Percentiles rank a stretch among this genome's conserved stretches.
These are phyloP conservation scores for Camellia oleifera DNA, from an alignment of 179 eudicot genomes.

Conservation along the genomic window DNA sequence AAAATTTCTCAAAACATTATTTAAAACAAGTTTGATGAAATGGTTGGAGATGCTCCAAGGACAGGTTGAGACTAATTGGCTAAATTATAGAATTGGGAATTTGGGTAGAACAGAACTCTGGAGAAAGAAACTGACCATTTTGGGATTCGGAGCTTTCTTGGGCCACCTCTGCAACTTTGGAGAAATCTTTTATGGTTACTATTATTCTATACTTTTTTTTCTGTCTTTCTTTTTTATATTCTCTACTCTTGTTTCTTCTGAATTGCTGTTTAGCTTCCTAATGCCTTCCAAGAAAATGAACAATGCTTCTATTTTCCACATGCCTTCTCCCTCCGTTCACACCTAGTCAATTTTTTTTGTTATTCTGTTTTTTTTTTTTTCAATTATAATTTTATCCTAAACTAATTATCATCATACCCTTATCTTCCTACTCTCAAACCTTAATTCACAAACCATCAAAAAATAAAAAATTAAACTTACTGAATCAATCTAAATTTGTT, in stretches of 20 bases:
- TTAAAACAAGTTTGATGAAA: background rate
- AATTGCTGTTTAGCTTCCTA: background rate
- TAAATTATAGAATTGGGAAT: no score
- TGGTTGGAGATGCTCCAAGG: background rate
- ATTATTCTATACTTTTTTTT: background rate
- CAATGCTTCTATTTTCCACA: background rate
- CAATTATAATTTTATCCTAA: no score
- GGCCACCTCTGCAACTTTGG: constrained; percentile 15
- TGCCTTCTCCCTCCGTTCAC: no score
- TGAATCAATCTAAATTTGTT: no score
- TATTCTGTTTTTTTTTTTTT: no score
- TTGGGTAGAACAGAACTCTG: background rate
- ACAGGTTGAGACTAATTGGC: no score
- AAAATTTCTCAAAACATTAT: background rate
- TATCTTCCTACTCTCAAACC: no score
- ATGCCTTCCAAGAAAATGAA: no score
- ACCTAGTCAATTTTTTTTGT: no score
- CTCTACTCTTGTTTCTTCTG: background rate
- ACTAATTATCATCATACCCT: no score
- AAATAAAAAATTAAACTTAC: no score
- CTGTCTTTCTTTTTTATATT: background rate
- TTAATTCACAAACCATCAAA: no score
- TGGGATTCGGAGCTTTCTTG: background rate
- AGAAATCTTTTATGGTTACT: background rate
- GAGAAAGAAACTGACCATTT: constrained; percentile 20